A percentile compares a stretch with the other conserved stretches of the same genome.
These are phyloP conservation scores for Rhizomucor pusillus DNA, from an alignment of 371 early-diverging fungal species.

Conservation along the genomic window DNA sequence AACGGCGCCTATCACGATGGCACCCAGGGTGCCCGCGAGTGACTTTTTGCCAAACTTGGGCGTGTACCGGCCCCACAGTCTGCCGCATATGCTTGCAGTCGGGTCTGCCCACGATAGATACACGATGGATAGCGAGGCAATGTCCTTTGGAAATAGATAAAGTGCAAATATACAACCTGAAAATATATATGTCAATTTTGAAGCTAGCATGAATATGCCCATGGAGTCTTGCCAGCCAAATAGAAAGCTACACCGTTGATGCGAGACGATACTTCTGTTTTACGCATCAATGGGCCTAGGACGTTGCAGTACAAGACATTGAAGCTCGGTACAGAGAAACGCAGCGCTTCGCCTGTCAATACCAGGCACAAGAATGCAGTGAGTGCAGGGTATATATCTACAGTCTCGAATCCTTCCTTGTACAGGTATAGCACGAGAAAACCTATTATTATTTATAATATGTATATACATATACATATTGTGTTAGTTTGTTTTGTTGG, in stretches of 20 bases:
- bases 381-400: constrained; percentile 31
- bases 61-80: constrained; percentile 51
- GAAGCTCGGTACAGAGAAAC: constrained; percentile 44
- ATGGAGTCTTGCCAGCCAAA: constrained; percentile 31
- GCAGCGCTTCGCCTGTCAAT: constrained; percentile 34
- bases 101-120: constrained; percentile 59
- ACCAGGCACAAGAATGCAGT: constrained; percentile 29
- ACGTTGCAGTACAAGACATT: constrained; percentile 44
- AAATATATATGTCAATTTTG: too few species aligned
- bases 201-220: neutral
- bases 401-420: constrained; percentile 24
- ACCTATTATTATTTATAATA: constrained; percentile 31
- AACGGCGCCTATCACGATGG: constrained; percentile 33
- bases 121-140: constrained; percentile 53
- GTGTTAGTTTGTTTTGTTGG: neutral
- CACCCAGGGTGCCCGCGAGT: constrained; percentile 49
- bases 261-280: constrained; percentile 35
- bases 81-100: constrained; percentile 50
- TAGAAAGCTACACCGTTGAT: constrained; percentile 56
- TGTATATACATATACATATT: neutral
- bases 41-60: constrained; percentile 44
- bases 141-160: constrained; percentile 42
- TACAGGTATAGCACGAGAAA: constrained; percentile 44
- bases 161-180: constrained; percentile 37
- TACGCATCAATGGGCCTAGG: constrained; percentile 51